phyloP scores from a whole-genome alignment of 2,329 filamentous ascomycete genomes.

The Ophiostoma pallidulum region DNA sequence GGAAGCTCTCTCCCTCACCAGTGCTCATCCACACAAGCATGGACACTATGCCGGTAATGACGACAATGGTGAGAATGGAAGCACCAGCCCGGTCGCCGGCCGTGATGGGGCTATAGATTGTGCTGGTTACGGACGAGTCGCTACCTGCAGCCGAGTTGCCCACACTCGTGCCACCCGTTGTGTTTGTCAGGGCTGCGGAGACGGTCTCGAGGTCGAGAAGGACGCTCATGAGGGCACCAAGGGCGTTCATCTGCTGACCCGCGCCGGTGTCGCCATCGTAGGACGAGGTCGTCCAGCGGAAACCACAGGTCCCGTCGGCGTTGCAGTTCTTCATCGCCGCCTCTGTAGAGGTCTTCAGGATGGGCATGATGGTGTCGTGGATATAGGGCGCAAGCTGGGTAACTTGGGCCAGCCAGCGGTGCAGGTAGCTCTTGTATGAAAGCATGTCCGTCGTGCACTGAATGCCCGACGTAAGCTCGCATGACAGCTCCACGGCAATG shows the following conservation, averaged over 20 bases:
- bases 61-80: slow-evolving; percentile 30
- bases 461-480: slow-evolving; percentile 38
- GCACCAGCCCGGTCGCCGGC: slow-evolving; percentile 32
- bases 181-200: slow-evolving; percentile 26
- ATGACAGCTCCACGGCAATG: slow-evolving; percentile 57
- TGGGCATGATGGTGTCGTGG: slow-evolving; percentile 42
- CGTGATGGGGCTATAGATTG: slow-evolving; percentile 16
- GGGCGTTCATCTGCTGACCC: slow-evolving; percentile 43
- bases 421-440: slow-evolving; percentile 62
- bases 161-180: slow-evolving; percentile 34
- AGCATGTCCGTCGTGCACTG: slow-evolving; percentile 63
- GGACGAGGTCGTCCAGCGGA: slow-evolving; percentile 45
- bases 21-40: slow-evolving; percentile 30
- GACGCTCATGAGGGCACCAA: slow-evolving; percentile 38
- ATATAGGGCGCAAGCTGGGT: slow-evolving; percentile 55
- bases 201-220: slow-evolving; percentile 26
- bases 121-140: not conserved
- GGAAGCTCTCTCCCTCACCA: slow-evolving; percentile 16
- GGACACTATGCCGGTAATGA: slow-evolving; percentile 24
- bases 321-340: slow-evolving; percentile 54
- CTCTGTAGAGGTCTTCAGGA: slow-evolving; percentile 46
- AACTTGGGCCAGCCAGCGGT: slow-evolving; percentile 54
- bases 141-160: slow-evolving; percentile 25
- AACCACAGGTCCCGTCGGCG: slow-evolving; percentile 52
- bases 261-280: slow-evolving; percentile 36